phyloP scores from a whole-genome alignment of 2,329 filamentous ascomycete species.

The Rutstroemia sydowiana region DNA sequence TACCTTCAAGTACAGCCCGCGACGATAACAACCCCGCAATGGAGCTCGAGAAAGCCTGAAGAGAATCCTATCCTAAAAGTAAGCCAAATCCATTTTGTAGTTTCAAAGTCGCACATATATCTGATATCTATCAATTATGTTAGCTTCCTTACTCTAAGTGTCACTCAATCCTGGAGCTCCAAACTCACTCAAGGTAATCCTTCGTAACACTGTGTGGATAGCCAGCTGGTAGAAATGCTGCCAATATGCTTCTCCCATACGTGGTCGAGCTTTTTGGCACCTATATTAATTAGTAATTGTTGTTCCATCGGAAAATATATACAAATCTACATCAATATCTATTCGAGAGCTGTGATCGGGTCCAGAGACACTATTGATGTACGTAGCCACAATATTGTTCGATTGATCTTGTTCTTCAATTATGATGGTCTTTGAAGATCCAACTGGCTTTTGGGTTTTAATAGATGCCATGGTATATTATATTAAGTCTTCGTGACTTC shows the following conservation, averaged over 20 bases:
- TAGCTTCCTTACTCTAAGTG: neutral
- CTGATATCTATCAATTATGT: conserved; percentile 47
- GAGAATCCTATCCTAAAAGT: conserved; percentile 40
- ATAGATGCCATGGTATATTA: neutral
- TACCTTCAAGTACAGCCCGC: conserved; percentile 59
- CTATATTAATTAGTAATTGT: conserved; percentile 9
- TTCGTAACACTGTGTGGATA: conserved; percentile 64
- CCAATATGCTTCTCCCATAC: conserved; percentile 35
- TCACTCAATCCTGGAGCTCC: neutral
- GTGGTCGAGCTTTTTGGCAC: conserved; percentile 20
- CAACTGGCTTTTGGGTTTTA: neutral
- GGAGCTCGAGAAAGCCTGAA: conserved; percentile 59
- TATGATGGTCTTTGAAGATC: conserved; percentile 5
- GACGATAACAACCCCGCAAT: conserved; percentile 59
- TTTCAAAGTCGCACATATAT: conserved; percentile 47
- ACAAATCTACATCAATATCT: conserved; percentile 21
- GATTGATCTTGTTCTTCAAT: conserved; percentile 28
- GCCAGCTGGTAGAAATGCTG: conserved; percentile 60
- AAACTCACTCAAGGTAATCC: conserved; percentile 56
- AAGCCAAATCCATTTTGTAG: neutral
- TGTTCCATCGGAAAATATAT: neutral
- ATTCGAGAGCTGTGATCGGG: neutral
- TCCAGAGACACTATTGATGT: conserved; percentile 13
- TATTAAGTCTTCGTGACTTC: neutral
- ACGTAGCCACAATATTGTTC: conserved; percentile 28